A percentile compares a stretch with the other conserved stretches of the same genome.
These are phyloP conservation scores for Lolium multiflorum DNA, from an alignment of 176 grass and related monocot genomes.

Conservation along the genomic window DNA sequence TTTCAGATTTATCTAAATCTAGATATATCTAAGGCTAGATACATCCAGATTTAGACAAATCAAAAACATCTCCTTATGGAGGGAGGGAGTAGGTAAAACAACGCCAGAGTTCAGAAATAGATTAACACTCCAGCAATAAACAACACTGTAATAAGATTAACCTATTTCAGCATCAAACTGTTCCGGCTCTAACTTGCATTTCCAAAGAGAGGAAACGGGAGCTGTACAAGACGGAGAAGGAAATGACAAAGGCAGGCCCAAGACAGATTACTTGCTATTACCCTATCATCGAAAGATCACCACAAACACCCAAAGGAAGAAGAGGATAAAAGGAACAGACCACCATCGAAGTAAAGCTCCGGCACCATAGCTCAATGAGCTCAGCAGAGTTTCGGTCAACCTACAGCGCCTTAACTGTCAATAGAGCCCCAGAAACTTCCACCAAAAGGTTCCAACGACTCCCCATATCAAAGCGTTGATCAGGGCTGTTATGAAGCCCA, in stretches of 20 bases:
- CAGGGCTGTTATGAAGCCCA: constrained; percentile 73
- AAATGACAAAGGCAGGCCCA: not conserved
- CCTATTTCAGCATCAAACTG: not conserved
- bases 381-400: constrained; percentile 2
- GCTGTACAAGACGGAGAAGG: constrained; percentile 19
- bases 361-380: not conserved
- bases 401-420: constrained; percentile 36
- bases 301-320: not conserved
- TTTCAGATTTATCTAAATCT: too few species aligned
- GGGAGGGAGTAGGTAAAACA: too few species aligned
- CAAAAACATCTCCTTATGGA: too few species aligned
- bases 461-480: constrained; percentile 71
- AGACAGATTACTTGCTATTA: constrained; percentile 24
- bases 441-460: constrained; percentile 83
- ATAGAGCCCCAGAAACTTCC: constrained; percentile 90
- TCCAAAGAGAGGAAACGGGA: not conserved
- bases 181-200: not conserved
- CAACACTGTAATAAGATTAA: not conserved
- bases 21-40: too few species aligned
- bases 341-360: not conserved
- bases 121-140: too few species aligned
- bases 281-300: not conserved
- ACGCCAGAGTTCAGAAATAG: too few species aligned
- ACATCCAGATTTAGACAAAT: too few species aligned
- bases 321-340: not conserved